Evolutionary conservation across 23 red algal genomes (phyloP), one percentile per base, ranked within the genome.

Genomic region (Gracilaria caudata): DNA sequence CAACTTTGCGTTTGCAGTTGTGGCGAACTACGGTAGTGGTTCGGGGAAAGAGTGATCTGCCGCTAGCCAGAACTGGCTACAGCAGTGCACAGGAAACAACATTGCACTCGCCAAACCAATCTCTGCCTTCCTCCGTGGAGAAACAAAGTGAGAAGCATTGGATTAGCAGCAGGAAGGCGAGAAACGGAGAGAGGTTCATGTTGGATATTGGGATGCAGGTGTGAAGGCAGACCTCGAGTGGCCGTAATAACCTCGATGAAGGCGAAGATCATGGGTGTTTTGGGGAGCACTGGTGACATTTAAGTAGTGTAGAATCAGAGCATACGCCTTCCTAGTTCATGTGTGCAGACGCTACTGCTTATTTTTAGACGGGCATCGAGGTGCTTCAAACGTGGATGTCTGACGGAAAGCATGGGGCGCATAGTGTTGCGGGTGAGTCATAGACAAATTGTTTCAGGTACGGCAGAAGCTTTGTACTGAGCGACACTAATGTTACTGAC

Each of bases 1-100:
- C 57, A 60, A 60, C 23, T 60, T 60, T 60, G 57, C 23, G 57
- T 60, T 29, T 60, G 3, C 57, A 60, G n/a, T n/a, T n/a, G n/a
- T n/a, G n/a, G n/a, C n/a, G n/a, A n/a, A n/a, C n/a, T n/a, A n/a
- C n/a, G n/a, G n/a, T n/a, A n/a, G n/a, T n/a, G n/a, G n/a, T n/a
- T n/a, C n/a, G n/a, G n/a, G n/a, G n/a, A n/a, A n/a, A n/a, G n/a
- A n/a, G n/a, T n/a, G n/a, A n/a, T n/a, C n/a, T n/a, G n/a, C n/a
- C n/a, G n/a, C n/a, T n/a, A n/a, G n/a, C n/a, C n/a, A n/a, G n/a
- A n/a, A n/a, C n/a, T n/a, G n/a, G n/a, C n/a, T n/a, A n/a, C n/a
- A n/a, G n/a, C n/a, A n/a, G 23, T 8, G 57, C 26, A 60, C 57
- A 60, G 57, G 57, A 60, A 60, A 28, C 23, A 3, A 60, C 57